Evolutionary conservation across 2,329 filamentous ascomycete genomes (phyloP), one percentile per base, ranked within the genome.

Genomic region (Rhinocladiella similis): DNA sequence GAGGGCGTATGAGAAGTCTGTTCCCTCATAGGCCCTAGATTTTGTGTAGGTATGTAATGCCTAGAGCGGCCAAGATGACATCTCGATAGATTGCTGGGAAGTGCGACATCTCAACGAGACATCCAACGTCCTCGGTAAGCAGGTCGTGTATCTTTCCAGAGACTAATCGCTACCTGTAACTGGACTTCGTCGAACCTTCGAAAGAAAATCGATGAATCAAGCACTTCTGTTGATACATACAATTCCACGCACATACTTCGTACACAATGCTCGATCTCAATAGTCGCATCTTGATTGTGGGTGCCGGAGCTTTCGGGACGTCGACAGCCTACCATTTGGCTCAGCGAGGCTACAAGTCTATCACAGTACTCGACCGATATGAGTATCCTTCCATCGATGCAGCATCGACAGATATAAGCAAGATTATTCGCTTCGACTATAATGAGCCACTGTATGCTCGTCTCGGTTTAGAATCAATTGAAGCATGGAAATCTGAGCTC

Each of bases 251-350:
- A n/a, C 5, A 12, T n/a, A n/a, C 16, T 39, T 39, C 5, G 14
- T 18, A 18, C 46, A 33, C 13, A 6, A 53, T 14, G 16, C 49
- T 57, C 43, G 47, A 57, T 33, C n/a, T 16, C 7, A 29, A 57
- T 33, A 48, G 60, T 7, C 58, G 61, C 25, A 68, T 74, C 25
- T 65, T 80, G 12, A 75, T 80, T 22, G 62, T 80, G 45, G 77
- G 78, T 5, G 75, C 72, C 16, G 79, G 79, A 3, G 79, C 78
- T 0, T 80, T 79, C 68, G 79, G 79, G 12, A 73, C 72, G 36
- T 76, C 74, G 7, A 79, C 78, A 20, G 78, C 79, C 13, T 68
- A 80, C n/a, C 74, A 80, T 60, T 70, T 81, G 3, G 73, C 77
- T 10, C 73, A 77, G 18, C 68, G 73, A 48, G 78, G 77, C 38